These are phyloP conservation scores for Aspergillus piperis DNA, from an alignment of 2,329 filamentous ascomycete species.

Conservation along the genomic window DNA sequence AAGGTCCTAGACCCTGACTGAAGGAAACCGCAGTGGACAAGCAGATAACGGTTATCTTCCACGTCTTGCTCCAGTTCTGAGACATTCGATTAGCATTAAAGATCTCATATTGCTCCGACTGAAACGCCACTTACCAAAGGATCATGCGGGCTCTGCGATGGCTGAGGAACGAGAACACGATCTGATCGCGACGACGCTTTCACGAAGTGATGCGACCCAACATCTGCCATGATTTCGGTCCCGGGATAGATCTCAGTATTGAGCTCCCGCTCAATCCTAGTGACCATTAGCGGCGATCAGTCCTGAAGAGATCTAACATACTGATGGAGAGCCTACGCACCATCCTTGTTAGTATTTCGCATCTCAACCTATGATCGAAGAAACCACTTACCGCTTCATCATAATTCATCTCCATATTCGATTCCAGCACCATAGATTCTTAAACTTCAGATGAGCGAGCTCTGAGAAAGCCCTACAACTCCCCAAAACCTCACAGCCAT, in stretches of 20 bases:
- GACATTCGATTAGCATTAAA: neutral
- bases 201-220: slow-evolving; percentile 65
- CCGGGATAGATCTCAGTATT: slow-evolving; percentile 57
- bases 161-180: slow-evolving; percentile 55
- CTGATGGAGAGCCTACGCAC: slow-evolving; percentile 25
- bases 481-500: neutral
- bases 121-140: slow-evolving; percentile 37
- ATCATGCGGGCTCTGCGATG: slow-evolving; percentile 50
- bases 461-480: too few species aligned
- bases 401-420: slow-evolving; percentile 52
- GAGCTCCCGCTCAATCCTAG: slow-evolving; percentile 54
- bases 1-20: slow-evolving; percentile 56
- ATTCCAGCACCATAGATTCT: neutral
- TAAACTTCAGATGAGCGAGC: neutral
- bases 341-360: neutral
- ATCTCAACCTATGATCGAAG: neutral
- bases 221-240: slow-evolving; percentile 63
- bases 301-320: slow-evolving; percentile 12
- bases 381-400: slow-evolving; percentile 41
- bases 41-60: slow-evolving; percentile 53
- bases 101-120: neutral
- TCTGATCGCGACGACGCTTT: slow-evolving; percentile 49
- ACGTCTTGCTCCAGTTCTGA: slow-evolving; percentile 51
- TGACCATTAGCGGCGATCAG: slow-evolving; percentile 35
- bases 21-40: slow-evolving; percentile 53